Percentiles rank a stretch among this genome's conserved stretches.
Evolutionary conservation across 208 protist genomes (phyloP).

Genomic region (Crithidia sp.): DNA sequence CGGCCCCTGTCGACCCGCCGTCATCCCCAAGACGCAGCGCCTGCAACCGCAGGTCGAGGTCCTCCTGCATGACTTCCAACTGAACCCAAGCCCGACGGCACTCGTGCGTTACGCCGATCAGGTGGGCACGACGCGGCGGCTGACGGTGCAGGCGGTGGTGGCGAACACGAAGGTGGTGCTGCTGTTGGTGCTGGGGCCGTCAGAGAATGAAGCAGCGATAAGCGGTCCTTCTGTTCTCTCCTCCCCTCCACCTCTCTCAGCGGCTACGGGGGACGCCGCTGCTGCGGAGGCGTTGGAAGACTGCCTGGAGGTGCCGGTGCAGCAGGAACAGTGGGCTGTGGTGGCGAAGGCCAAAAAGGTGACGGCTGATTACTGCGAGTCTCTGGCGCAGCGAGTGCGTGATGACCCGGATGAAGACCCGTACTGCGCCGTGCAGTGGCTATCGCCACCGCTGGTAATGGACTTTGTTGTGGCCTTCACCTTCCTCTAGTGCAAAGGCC

Average conservation of each 20-base stretch:
- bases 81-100: conserved; percentile 46
- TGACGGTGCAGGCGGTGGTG: conserved; percentile 54
- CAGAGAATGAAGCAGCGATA: conserved; percentile 15
- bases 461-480: conserved; percentile 27
- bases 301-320: not conserved
- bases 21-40: conserved; percentile 24
- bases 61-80: conserved; percentile 60
- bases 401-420: conserved; percentile 43
- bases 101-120: conserved; percentile 55
- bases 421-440: conserved; percentile 44
- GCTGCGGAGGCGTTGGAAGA: not conserved
- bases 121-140: conserved; percentile 27
- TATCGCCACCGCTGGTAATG: conserved; percentile 29
- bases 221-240: no score
- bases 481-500: not conserved
- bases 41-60: conserved; percentile 25
- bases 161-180: conserved; percentile 64
- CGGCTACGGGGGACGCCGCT: no score
- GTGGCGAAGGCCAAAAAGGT: conserved; percentile 60
- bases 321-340: conserved; percentile 39
- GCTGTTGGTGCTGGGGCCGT: conserved; percentile 33
- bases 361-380: conserved; percentile 44
- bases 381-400: conserved; percentile 46
- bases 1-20: conserved; percentile 9
- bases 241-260: conserved; percentile 8